Evolutionary conservation across 176 grass and related monocot species (phyloP), one percentile per base, ranked within the genome.

Genomic region (Avena sativa): DNA sequence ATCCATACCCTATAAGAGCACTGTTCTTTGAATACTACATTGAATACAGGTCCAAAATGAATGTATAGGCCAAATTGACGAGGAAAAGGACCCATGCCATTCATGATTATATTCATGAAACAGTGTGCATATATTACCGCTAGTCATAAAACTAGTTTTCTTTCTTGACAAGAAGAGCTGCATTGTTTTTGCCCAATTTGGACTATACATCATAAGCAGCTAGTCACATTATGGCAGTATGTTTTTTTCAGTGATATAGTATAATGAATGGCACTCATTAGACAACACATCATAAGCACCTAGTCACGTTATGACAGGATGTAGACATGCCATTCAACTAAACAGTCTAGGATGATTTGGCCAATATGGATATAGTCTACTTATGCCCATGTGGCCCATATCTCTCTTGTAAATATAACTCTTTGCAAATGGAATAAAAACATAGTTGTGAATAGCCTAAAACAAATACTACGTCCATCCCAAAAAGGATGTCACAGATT

Each of bases 1-100:
- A 81, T 94, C 89, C 85, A 98, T 86, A 71, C 85, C 92, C 96
- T 98, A 87, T 79, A 89, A 89, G 73, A 83, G 79, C 48, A 84
- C 78, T 78, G 6, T 43, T 73, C 50, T 75, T 86, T 84, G 48
- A 86, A 62, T 89, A 78, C 76, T 68, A 80, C 60, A 79, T 83
- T 87, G 72, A 34, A 81, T 68, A 87, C 36, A 79, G 74, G 44
- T 36, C 21, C 70, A 58, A 72, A 74, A 78, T 2, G 19, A 79
- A 74, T 7, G 28, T 48, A 76, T 61, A 78, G 43, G 72, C 28
- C 66, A 78, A 67, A 38, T 38, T 73, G 46, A 10, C 19, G 59
- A 87, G 25, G 38, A 19, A 59, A 4, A 68, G 32, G n/a, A 32
- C 50, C 57, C 57, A 73, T 30, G n/a, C 48, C 57, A 43, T 48